These are phyloP conservation scores for Salmacisia buchloeana DNA, from an alignment of 1,284 basidiomycete species.

Conservation along the genomic window DNA sequence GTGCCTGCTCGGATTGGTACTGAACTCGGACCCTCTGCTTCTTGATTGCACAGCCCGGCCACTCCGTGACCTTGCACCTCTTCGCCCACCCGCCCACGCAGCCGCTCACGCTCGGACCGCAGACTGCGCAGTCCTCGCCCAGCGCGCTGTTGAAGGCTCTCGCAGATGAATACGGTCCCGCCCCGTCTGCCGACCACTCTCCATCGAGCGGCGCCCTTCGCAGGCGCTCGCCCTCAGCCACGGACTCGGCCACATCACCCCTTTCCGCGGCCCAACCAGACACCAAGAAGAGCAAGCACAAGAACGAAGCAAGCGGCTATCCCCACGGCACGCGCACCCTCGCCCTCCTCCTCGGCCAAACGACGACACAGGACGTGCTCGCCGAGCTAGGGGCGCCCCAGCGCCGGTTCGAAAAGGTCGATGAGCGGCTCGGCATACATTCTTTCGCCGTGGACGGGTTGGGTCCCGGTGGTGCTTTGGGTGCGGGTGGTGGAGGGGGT, in stretches of 20 bases:
- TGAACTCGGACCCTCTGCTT: background rate
- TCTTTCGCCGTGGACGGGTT: background rate
- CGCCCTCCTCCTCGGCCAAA: slow-evolving; percentile 19
- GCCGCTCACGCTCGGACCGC: background rate
- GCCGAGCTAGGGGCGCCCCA: slow-evolving; percentile 26
- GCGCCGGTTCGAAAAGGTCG: slow-evolving; percentile 29
- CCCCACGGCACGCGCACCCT: background rate
- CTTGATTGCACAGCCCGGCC: slow-evolving; percentile 8
- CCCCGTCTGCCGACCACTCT: no score
- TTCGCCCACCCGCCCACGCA: background rate
- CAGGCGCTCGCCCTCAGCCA: no score
- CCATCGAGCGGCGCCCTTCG: no score
- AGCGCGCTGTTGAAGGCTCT: background rate
- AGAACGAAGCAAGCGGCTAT: no score
- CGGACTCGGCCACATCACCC: no score
- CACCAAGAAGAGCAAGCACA: no score
- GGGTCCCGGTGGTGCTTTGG: background rate
- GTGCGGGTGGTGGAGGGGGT: background rate
- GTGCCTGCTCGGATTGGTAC: background rate
- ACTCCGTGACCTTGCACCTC: background rate
- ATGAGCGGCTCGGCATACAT: slow-evolving; percentile 29
- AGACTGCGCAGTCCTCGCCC: background rate
- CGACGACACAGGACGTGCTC: slow-evolving; percentile 27
- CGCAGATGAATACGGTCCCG: no score
- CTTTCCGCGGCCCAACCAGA: no score